Evolutionary conservation across 2,329 filamentous ascomycete species (phyloP).

Genomic region (Nannizziopsis arthrosporioides): DNA sequence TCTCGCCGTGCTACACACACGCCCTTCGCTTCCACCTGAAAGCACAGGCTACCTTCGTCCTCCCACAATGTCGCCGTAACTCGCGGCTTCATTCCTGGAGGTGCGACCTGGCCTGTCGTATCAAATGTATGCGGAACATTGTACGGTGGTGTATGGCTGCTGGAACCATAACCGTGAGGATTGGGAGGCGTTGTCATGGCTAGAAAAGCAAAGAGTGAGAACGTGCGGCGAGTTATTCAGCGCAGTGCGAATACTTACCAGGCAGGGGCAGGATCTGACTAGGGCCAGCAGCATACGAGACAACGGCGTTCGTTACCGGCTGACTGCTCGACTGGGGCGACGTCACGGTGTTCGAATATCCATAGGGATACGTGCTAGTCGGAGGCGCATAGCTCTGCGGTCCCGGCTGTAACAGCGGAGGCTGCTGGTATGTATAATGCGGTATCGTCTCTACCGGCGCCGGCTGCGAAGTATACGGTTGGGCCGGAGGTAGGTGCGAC

Average conservation of each 20-base stretch:
- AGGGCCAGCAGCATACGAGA: slow-evolving; percentile 42
- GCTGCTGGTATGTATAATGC: slow-evolving; percentile 67
- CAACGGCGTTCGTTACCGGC: slow-evolving; percentile 59
- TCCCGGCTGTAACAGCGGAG: slow-evolving; percentile 60
- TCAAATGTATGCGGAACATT: slow-evolving; percentile 46
- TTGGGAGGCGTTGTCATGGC: slow-evolving; percentile 19
- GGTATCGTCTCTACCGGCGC: slow-evolving; percentile 61
- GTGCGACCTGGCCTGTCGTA: slow-evolving; percentile 81
- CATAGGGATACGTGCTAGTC: slow-evolving; percentile 56
- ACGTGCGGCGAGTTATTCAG: not conserved
- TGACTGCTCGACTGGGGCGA: slow-evolving; percentile 63
- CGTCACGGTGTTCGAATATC: slow-evolving; percentile 63
- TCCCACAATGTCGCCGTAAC: slow-evolving; percentile 97
- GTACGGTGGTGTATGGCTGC: slow-evolving; percentile 40
- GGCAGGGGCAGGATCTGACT: slow-evolving; percentile 61
- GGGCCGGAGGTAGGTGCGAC: slow-evolving; percentile 64
- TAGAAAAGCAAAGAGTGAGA: slow-evolving; percentile 3
- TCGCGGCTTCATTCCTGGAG: slow-evolving; percentile 87
- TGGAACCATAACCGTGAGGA: slow-evolving; percentile 31
- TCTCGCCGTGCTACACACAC: slow-evolving; percentile 91
- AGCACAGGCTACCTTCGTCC: slow-evolving; percentile 93
- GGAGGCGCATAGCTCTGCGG: slow-evolving; percentile 55
- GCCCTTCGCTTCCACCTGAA: slow-evolving; percentile 91
- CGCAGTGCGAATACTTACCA: slow-evolving; percentile 22
- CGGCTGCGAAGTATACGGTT: slow-evolving; percentile 62